Percentiles rank a stretch among this genome's conserved stretches.
phyloP scores from a whole-genome alignment of 805 yeast genomes.

The Blastobotrys attinorum region DNA sequence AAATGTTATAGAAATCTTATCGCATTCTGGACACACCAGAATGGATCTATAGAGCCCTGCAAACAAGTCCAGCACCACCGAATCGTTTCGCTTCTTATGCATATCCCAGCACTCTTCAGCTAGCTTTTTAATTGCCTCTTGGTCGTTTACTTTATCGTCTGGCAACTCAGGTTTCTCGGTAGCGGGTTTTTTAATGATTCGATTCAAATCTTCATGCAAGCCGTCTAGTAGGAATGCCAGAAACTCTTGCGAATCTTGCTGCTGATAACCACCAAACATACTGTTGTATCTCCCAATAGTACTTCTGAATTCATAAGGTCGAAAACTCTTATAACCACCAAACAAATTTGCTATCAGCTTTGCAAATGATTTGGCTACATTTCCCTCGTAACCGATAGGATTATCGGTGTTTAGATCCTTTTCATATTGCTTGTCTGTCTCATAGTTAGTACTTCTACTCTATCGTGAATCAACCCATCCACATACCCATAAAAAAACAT shows the following conservation, averaged over 20 bases:
- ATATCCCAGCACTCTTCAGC: conserved; percentile 76
- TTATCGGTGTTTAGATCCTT: conserved; percentile 66
- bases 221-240: conserved; percentile 82
- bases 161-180: conserved; percentile 77
- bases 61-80: conserved; percentile 76
- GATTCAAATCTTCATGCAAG: conserved; percentile 84
- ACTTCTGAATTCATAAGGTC: conserved; percentile 59
- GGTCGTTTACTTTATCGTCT: conserved; percentile 51
- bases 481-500: conserved; percentile 49
- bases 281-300: conserved; percentile 64
- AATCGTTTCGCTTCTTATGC: conserved; percentile 74
- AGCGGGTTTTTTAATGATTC: conserved; percentile 75
- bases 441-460: conserved; percentile 40
- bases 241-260: conserved; percentile 93
- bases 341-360: conserved; percentile 43
- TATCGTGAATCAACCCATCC: background rate
- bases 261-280: conserved; percentile 72
- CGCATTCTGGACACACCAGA: conserved; percentile 77
- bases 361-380: conserved; percentile 72
- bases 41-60: conserved; percentile 90
- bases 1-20: conserved; percentile 74
- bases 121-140: conserved; percentile 40
- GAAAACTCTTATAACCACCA: conserved; percentile 23
- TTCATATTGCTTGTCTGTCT: conserved; percentile 57
- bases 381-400: conserved; percentile 71